Percentiles rank a stretch among this genome's conserved stretches.
These are phyloP conservation scores for Filobasidium floriforme DNA, from an alignment of 768 basidiomycete species.

Conservation along the genomic window DNA sequence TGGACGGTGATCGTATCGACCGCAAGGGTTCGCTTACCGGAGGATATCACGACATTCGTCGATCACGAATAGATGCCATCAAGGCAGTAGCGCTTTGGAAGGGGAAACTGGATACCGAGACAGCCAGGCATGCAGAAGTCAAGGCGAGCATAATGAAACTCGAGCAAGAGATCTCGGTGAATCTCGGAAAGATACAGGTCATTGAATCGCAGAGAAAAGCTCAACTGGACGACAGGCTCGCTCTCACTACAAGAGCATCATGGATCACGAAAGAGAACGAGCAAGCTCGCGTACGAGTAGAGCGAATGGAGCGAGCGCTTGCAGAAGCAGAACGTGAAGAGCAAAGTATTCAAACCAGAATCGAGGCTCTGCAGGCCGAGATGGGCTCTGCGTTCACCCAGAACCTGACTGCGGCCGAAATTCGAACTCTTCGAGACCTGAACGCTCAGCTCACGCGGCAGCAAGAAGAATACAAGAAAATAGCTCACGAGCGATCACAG, in stretches of 20 bases:
- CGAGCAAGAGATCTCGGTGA: conserved; percentile 77
- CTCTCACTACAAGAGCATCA: conserved; percentile 58
- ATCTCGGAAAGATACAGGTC: conserved; percentile 66
- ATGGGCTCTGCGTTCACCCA: conserved; percentile 65
- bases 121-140: conserved; percentile 62
- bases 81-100: conserved; percentile 69
- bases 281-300: conserved; percentile 56
- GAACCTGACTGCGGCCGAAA: conserved; percentile 67
- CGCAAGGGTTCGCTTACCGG: conserved; percentile 92
- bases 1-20: conserved; percentile 96
- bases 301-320: conserved; percentile 59
- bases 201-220: conserved; percentile 63
- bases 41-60: conserved; percentile 85
- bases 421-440: conserved; percentile 57
- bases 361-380: conserved; percentile 62
- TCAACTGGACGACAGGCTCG: conserved; percentile 61
- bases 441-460: conserved; percentile 68
- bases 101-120: conserved; percentile 60
- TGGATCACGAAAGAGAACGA: conserved; percentile 64
- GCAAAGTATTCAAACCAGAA: conserved; percentile 55
- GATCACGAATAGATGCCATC: conserved; percentile 82
- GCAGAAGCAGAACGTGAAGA: conserved; percentile 69
- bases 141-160: conserved; percentile 60
- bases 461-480: conserved; percentile 62
- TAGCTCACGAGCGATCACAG: conserved; percentile 62